Conservation (phyloP, 2,329 filamentous ascomycete genomes). For the Colletotrichum truncatum region DNA sequence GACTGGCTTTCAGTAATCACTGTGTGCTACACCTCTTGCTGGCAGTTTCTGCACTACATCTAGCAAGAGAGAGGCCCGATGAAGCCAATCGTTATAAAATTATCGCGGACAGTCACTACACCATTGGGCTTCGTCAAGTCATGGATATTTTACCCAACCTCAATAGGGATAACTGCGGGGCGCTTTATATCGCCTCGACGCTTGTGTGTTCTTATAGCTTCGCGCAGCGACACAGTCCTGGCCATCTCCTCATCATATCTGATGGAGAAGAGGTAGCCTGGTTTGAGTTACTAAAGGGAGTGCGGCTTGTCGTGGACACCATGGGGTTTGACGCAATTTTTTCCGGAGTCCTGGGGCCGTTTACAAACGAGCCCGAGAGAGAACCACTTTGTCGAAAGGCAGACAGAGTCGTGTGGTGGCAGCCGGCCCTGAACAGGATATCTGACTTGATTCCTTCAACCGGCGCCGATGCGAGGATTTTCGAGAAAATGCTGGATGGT, state of each 20-base stretch:
- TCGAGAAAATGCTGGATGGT: background rate
- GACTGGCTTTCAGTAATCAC: conserved; percentile 24
- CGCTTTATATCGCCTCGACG: conserved; percentile 24
- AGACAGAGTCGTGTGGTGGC: conserved; percentile 23
- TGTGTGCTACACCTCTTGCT: conserved; percentile 27
- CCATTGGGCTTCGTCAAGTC: conserved; percentile 17
- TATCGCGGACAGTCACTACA: conserved; percentile 26
- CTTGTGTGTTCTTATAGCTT: conserved; percentile 26
- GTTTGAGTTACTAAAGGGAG: conserved; percentile 30
- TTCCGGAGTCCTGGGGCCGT: conserved; percentile 21
- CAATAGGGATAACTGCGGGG: conserved; percentile 20
- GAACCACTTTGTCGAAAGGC: background rate
- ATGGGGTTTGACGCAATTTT: conserved; percentile 29
- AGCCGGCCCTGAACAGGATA: conserved; percentile 18
- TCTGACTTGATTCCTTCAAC: background rate
- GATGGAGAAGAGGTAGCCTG: conserved; percentile 31
- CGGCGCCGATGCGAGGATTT: background rate
- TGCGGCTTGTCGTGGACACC: conserved; percentile 31
- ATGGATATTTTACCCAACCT: conserved; percentile 20
- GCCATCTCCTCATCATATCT: conserved; percentile 31
- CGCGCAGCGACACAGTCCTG: conserved; percentile 22
- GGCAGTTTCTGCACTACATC: conserved; percentile 13
- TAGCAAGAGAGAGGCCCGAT: background rate
- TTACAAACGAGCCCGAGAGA: background rate
- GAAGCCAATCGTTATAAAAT: background rate